These are phyloP conservation scores for Aspergillus quadricinctus DNA, from an alignment of 2,329 filamentous ascomycete species.

Conservation along the genomic window DNA sequence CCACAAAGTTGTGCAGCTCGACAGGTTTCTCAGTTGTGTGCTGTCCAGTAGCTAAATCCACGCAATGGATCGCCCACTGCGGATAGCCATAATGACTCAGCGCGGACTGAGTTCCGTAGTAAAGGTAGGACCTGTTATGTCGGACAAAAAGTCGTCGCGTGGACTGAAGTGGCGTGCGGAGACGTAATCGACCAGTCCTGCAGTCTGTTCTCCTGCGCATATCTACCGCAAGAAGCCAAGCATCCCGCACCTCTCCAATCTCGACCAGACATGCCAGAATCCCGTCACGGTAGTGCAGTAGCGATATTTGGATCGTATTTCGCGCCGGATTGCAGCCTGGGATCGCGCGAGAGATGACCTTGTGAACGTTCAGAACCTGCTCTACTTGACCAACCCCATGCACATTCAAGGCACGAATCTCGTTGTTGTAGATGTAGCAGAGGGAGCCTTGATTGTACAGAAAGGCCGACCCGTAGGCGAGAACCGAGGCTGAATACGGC, in stretches of 20 bases:
- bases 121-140: constrained; percentile 58
- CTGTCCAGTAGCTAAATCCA: constrained; percentile 41
- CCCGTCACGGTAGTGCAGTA: constrained; percentile 55
- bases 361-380: constrained; percentile 52
- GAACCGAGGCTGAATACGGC: constrained; percentile 58
- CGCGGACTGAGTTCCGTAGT: constrained; percentile 61
- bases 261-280: constrained; percentile 57
- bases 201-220: constrained; percentile 22
- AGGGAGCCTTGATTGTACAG: constrained; percentile 61
- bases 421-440: constrained; percentile 55
- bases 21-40: constrained; percentile 45
- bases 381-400: constrained; percentile 49
- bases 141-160: constrained; percentile 62
- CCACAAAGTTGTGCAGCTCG: constrained; percentile 56
- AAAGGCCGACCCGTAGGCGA: constrained; percentile 60
- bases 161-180: constrained; percentile 41
- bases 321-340: constrained; percentile 29
- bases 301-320: constrained; percentile 46
- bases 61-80: constrained; percentile 60
- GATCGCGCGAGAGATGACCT: constrained; percentile 34
- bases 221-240: constrained; percentile 54
- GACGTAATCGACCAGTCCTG: constrained; percentile 37
- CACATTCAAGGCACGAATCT: constrained; percentile 58
- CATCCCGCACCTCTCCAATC: constrained; percentile 36
- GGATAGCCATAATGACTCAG: constrained; percentile 51